Evolutionary conservation across 176 grass and related monocot genomes (phyloP).

Genomic region (Chrysopogon serrulatus): DNA sequence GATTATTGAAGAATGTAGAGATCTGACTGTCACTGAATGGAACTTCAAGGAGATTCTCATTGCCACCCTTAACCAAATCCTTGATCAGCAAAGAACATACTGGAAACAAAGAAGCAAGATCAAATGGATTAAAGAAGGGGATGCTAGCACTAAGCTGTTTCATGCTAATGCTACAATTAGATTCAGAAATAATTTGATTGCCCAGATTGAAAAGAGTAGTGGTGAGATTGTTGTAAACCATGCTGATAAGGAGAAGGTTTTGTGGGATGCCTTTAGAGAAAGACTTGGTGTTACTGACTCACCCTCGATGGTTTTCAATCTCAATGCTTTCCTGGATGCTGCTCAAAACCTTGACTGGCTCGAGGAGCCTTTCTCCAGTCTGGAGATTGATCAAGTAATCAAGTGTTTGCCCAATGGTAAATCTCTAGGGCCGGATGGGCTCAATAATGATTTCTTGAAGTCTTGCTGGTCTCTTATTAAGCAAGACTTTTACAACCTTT

Average conservation of each 20-base stretch:
- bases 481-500: neutral
- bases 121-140: neutral
- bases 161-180: neutral
- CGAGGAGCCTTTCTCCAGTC: no score
- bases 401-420: no score
- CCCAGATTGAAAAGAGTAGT: fast-evolving
- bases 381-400: no score
- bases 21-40: fast-evolving
- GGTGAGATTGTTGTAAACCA: fast-evolving
- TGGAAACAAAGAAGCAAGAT: neutral
- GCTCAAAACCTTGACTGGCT: no score
- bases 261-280: neutral
- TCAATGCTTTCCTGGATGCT: no score
- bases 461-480: no score
- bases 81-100: neutral
- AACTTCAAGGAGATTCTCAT: neutral
- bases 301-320: no score
- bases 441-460: no score
- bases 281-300: no score
- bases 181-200: neutral
- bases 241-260: fast-evolving
- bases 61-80: no score
- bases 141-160: neutral
- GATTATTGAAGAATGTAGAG: neutral
- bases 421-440: no score